phyloP scores from a whole-genome alignment of 75 land plant species.

The Pseudotsuga menziesii region DNA sequence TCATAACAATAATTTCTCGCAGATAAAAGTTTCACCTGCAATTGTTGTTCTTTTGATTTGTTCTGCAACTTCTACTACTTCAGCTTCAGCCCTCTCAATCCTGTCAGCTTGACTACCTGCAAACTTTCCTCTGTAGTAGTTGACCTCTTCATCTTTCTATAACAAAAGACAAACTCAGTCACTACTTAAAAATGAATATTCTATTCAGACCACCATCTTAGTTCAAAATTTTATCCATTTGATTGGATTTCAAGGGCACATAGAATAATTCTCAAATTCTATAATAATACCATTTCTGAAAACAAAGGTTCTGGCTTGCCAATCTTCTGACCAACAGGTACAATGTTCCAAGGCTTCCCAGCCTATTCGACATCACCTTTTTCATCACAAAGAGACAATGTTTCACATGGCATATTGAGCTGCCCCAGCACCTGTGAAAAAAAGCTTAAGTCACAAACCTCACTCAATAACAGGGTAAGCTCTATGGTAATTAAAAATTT shows the following conservation, averaged over 20 bases:
- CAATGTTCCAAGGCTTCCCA: constrained; percentile 60
- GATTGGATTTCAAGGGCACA: background rate
- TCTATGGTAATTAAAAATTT: background rate
- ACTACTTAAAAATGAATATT: background rate
- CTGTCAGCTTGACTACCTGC: constrained; percentile 98
- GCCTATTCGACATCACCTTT: constrained; percentile 50
- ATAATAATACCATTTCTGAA: constrained; percentile 70
- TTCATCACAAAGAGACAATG: constrained; percentile 61
- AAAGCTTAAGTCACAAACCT: constrained; percentile 7
- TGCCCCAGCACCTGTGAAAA: constrained; percentile 63
- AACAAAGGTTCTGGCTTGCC: constrained; percentile 88
- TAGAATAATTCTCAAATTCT: background rate
- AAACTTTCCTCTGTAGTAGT: constrained; percentile 55
- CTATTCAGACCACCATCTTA: background rate
- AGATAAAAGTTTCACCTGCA: constrained; percentile 28
- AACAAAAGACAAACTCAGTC: constrained; percentile 4
- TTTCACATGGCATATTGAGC: constrained; percentile 57
- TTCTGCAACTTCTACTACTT: constrained; percentile 41
- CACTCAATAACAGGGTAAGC: background rate
- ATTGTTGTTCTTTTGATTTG: constrained; percentile 43
- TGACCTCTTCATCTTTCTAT: constrained; percentile 87
- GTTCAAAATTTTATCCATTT: background rate
- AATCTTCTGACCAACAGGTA: constrained; percentile 82
- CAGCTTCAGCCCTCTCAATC: constrained; percentile 45
- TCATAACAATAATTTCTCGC: background rate